Evolutionary conservation across 164 flowering plant species (phyloP).

Genomic region (Tetracentron sinense): DNA sequence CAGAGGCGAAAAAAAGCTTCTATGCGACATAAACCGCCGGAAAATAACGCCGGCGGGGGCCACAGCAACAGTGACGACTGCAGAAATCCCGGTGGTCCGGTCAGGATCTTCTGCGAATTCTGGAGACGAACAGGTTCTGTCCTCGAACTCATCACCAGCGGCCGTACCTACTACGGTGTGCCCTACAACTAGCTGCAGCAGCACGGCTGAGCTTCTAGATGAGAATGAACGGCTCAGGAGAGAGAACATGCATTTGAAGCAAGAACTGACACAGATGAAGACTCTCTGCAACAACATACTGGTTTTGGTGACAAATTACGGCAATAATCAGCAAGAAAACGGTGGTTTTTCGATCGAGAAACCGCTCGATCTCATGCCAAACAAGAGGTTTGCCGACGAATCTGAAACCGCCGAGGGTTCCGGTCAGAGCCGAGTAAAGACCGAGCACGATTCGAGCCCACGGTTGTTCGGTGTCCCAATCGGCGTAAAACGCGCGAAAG

Average conservation of each 20-base stretch:
- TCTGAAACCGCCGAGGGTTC: not conserved
- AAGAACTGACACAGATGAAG: constrained; percentile 43
- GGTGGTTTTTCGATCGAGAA: constrained; percentile 16
- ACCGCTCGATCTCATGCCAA: constrained; percentile 28
- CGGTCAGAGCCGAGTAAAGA: constrained; percentile 6
- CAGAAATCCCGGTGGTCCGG: constrained; percentile 14
- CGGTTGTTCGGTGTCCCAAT: constrained; percentile 53
- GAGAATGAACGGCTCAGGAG: constrained; percentile 54
- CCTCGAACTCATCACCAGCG: constrained; percentile 54
- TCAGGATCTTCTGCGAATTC: constrained; percentile 47
- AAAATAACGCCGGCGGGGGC: constrained; percentile 33
- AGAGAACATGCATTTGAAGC: constrained; percentile 37
- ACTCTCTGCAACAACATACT: constrained; percentile 42
- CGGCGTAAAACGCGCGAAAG: constrained; percentile 40
- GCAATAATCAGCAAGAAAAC: constrained; percentile 26
- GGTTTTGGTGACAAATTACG: constrained; percentile 40
- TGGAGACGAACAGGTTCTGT: constrained; percentile 55
- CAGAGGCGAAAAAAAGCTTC: constrained; percentile 62
- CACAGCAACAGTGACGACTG: constrained; percentile 6
- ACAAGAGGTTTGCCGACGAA: constrained; percentile 2
- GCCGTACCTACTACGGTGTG: constrained; percentile 14
- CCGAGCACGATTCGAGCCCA: constrained; percentile 22
- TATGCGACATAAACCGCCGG: constrained; percentile 70
- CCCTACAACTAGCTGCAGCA: constrained; percentile 29
- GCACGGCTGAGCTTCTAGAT: constrained; percentile 45